These are phyloP conservation scores for Cutaneotrichosporon sp. DNA, from an alignment of 1,284 basidiomycete species.

Conservation along the genomic window DNA sequence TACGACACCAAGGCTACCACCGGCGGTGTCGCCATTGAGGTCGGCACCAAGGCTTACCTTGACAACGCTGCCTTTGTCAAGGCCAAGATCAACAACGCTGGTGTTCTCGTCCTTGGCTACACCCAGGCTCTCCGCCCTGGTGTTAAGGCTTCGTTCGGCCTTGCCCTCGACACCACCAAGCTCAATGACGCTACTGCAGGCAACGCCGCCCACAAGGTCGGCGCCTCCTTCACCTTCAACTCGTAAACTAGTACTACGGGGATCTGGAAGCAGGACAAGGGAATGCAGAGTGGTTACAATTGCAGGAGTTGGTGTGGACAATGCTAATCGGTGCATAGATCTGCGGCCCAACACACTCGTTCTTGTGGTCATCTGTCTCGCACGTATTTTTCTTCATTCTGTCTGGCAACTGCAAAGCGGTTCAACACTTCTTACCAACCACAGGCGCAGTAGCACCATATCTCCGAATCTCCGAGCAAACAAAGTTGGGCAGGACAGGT, in stretches of 20 bases:
- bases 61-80: slow-evolving; percentile 90
- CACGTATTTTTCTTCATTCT: too few species aligned
- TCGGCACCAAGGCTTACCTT: slow-evolving; percentile 81
- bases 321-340: not conserved
- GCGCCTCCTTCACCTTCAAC: slow-evolving; percentile 56
- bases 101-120: slow-evolving; percentile 84
- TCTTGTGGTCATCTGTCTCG: too few species aligned
- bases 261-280: slow-evolving; percentile 7
- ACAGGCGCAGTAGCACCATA: not conserved
- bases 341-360: too few species aligned
- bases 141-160: slow-evolving; percentile 89
- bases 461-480: slow-evolving; percentile 1
- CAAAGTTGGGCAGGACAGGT: too few species aligned
- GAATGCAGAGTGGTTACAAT: slow-evolving; percentile 18
- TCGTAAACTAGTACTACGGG: slow-evolving; percentile 30
- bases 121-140: slow-evolving; percentile 89
- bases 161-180: slow-evolving; percentile 84
- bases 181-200: slow-evolving; percentile 61
- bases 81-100: slow-evolving; percentile 97
- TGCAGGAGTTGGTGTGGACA: not conserved
- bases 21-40: slow-evolving; percentile 85
- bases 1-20: slow-evolving; percentile 92
- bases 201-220: slow-evolving; percentile 54
- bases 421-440: not conserved
- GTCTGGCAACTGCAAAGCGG: not conserved